Evolutionary conservation across 1,284 basidiomycete genomes (phyloP), one percentile per base, ranked within the genome.

Genomic region (Trichosporon faecale): DNA sequence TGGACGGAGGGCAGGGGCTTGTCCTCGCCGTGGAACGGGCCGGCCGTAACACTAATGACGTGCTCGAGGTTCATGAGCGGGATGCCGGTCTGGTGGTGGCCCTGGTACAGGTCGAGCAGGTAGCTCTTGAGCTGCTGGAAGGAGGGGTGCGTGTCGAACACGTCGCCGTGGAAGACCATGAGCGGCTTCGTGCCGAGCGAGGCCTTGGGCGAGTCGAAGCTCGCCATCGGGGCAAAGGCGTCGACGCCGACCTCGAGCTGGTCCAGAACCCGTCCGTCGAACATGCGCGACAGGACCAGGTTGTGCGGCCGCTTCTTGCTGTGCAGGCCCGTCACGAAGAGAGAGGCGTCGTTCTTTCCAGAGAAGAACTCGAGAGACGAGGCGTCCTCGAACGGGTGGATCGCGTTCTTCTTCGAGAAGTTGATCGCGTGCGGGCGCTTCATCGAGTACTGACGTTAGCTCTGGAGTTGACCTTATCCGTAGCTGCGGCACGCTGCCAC

Each of bases 221-320:
- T 88, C 12, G 85, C 79, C 91, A 98, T 96, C 75, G 88, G 86
- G 70, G 88, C 87, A 78, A 90, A 94, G 40, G 85, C 87, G 65
- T 94, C 91, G 25, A 99, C 89, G 5, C 95, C 95, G 23, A 97
- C 85, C 85, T 99, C 97, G 71, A 94, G 88, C 92, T 98, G 95
- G 82, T 99, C 97, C 78, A 99, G 85, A 25, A 98, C 89, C 77
- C 89, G 87, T 33, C 89, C 88, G 77, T 98, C 92, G 76, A 91
- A 99, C 87, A 91, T 95, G 68, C 97, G 85, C 14, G 91, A 91
- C 77, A 97, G 90, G 2, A 91, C 90, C 69, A 99, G 82, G 67
- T 93, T 91, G 79, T 98, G 88, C 16, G 95, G 95, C 67, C 95
- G 86, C 83, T 99, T 99, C 85, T 99, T 99, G 65, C 91, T 93